A percentile compares a stretch with the other conserved stretches of the same genome.
Evolutionary conservation across 202 grass and related monocot species (phyloP).

Genomic region (Cymbopogon flexuosus): DNA sequence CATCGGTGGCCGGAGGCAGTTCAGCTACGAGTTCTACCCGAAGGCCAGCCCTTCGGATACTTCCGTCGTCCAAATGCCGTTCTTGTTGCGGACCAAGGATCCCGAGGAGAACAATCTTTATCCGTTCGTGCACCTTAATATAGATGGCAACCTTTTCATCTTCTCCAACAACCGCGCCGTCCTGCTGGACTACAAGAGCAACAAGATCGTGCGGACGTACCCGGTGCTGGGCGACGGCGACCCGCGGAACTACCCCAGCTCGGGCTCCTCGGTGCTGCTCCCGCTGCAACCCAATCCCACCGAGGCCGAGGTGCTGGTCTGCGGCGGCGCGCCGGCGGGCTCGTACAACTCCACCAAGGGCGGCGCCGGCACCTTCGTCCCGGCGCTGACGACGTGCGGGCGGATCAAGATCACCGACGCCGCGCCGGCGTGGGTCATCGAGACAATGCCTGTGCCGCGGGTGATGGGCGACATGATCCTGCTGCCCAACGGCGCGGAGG

Average conservation of each 20-base stretch:
- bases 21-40: constrained; percentile 82
- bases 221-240: constrained; percentile 50
- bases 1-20: constrained; percentile 66
- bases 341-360: constrained; percentile 48
- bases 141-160: constrained; percentile 86
- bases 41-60: constrained; percentile 22
- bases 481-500: constrained; percentile 62
- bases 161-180: constrained; percentile 84
- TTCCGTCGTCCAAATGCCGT: constrained; percentile 31
- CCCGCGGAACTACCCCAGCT: constrained; percentile 85
- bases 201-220: constrained; percentile 50
- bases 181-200: constrained; percentile 63
- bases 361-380: constrained; percentile 25
- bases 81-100: constrained; percentile 48
- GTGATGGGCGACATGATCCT: constrained; percentile 94
- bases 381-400: constrained; percentile 58
- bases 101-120: constrained; percentile 85
- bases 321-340: constrained; percentile 64
- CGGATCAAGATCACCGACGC: constrained; percentile 78
- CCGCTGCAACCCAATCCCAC: constrained; percentile 57
- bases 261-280: constrained; percentile 74
- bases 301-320: constrained; percentile 75
- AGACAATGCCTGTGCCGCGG: constrained; percentile 77
- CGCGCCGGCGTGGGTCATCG: constrained; percentile 56
- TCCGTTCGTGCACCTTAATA: constrained; percentile 78